These are phyloP conservation scores for Apophysomyces ossiformis DNA, from an alignment of 371 early-diverging fungal genomes.

Conservation along the genomic window DNA sequence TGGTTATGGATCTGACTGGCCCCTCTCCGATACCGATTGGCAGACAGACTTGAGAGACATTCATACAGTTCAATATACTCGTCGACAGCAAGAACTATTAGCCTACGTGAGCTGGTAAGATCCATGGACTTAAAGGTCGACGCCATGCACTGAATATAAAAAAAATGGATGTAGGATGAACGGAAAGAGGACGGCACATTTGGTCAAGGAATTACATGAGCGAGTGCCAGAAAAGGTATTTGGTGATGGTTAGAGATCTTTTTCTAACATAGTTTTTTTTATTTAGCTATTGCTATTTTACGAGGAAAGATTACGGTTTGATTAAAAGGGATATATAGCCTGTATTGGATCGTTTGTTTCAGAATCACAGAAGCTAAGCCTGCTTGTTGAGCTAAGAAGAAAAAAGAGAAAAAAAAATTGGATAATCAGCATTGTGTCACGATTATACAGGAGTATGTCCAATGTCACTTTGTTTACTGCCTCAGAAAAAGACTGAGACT, in stretches of 20 bases:
- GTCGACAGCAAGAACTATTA: background rate
- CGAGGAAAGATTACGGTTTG: background rate
- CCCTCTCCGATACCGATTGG: background rate
- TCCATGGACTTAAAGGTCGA: background rate
- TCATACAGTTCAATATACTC: slow-evolving; percentile 1
- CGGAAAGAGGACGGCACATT: slow-evolving; percentile 1
- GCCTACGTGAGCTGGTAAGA: background rate
- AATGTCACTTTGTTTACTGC: no score
- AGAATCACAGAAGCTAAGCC: background rate
- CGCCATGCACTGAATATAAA: background rate
- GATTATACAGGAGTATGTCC: no score
- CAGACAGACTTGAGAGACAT: background rate
- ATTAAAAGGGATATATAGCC: background rate
- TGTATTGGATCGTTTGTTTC: background rate
- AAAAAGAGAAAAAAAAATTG: background rate
- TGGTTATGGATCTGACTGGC: background rate
- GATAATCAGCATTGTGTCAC: no score
- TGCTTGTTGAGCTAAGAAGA: background rate
- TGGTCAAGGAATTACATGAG: background rate
- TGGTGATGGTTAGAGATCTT: background rate
- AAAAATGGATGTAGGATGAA: background rate
- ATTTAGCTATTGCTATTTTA: background rate
- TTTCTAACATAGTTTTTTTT: background rate
- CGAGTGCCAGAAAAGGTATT: slow-evolving; percentile 6
- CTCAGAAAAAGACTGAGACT: no score